A percentile compares a stretch with the other conserved stretches of the same genome.
Conservation (phyloP, 2,329 filamentous ascomycete species). For the Claviceps purpurea region DNA sequence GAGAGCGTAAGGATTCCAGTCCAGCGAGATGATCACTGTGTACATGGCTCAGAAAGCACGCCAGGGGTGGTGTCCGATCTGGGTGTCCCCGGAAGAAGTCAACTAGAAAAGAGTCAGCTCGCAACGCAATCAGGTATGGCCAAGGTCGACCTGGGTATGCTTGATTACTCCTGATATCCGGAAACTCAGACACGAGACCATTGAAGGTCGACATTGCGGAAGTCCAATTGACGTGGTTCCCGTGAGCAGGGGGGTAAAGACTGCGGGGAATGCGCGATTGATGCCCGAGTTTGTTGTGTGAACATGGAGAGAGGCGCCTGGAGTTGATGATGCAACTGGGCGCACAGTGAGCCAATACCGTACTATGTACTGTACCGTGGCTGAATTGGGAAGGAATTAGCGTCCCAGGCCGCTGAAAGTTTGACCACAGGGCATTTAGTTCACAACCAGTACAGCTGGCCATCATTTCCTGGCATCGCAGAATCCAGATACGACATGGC, state of each 20-base stretch:
- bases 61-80: slow-evolving; percentile 48
- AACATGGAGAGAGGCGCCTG: no score
- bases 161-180: slow-evolving; percentile 52
- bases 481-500: no score
- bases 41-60: slow-evolving; percentile 83
- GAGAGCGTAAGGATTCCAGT: slow-evolving; percentile 60
- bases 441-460: no score
- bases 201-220: slow-evolving; percentile 62
- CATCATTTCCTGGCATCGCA: no score
- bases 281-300: neutral
- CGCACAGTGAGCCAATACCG: neutral
- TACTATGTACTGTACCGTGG: slow-evolving; percentile 4
- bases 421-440: neutral
- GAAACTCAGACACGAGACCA: slow-evolving; percentile 62
- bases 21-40: slow-evolving; percentile 83
- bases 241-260: neutral
- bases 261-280: neutral
- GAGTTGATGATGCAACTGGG: neutral
- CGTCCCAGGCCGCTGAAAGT: neutral
- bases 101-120: slow-evolving; percentile 32
- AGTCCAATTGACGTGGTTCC: neutral
- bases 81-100: slow-evolving; percentile 62
- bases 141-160: no score
- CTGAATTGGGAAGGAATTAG: neutral
- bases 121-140: neutral